Evolutionary conservation across 2,329 filamentous ascomycete genomes (phyloP).

Genomic region (Trichoderma semiorbis): DNA sequence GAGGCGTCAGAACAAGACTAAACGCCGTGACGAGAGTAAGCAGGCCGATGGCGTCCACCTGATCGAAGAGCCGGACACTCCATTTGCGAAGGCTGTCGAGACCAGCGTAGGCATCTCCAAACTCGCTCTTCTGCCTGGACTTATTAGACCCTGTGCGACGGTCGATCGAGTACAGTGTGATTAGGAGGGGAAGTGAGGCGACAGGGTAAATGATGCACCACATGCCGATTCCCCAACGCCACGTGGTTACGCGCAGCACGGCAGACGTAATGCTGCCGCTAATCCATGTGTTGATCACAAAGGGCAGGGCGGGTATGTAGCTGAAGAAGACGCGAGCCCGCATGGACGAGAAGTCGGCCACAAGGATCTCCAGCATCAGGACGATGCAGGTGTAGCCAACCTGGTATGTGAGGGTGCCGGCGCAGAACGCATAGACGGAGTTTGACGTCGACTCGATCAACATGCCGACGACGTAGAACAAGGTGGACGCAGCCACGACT

Average conservation of each 20-base stretch:
- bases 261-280: conserved; percentile 53
- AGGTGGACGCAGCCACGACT: conserved; percentile 50
- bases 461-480: conserved; percentile 55
- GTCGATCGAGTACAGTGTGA: conserved; percentile 37
- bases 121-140: background rate
- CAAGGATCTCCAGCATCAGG: conserved; percentile 57
- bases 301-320: conserved; percentile 58
- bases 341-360: conserved; percentile 59
- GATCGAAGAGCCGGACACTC: conserved; percentile 48
- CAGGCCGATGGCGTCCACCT: conserved; percentile 52
- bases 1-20: conserved; percentile 45
- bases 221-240: conserved; percentile 64
- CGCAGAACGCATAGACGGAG: conserved; percentile 48
- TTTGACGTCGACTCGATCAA: conserved; percentile 50
- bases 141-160: conserved; percentile 19
- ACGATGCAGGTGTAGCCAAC: conserved; percentile 57
- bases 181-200: conserved; percentile 52
- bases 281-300: conserved; percentile 62
- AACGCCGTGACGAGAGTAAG: conserved; percentile 44
- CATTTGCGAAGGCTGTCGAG: conserved; percentile 30
- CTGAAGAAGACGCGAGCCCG: conserved; percentile 59
- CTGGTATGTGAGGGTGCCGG: conserved; percentile 54
- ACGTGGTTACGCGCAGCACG: conserved; percentile 48
- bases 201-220: conserved; percentile 60
- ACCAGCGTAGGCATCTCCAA: background rate